These are phyloP conservation scores for Xylariaceae sp. DNA, from an alignment of 2,329 filamentous ascomycete genomes.

Conservation along the genomic window DNA sequence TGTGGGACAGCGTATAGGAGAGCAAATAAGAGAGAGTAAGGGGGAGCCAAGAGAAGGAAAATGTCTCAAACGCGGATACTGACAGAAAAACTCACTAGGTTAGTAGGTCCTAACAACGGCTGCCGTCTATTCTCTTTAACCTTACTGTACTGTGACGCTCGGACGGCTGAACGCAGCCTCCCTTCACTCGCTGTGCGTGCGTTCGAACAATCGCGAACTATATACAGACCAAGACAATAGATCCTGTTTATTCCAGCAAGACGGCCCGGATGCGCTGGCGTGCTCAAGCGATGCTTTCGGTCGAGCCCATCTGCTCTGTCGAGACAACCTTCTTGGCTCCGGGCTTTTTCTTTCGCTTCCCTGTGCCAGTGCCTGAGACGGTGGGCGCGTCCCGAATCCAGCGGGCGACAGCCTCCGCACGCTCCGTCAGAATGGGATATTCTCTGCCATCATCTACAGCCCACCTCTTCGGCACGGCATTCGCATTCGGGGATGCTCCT, in stretches of 20 bases:
- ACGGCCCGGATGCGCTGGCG: conserved; percentile 1
- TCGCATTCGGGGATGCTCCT: conserved; percentile 21
- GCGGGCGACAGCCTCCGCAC: conserved; percentile 60
- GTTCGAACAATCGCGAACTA: not conserved
- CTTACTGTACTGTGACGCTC: too few relatives aligned
- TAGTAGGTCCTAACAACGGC: too few relatives aligned
- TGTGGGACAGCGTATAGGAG: too few relatives aligned
- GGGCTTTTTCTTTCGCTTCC: conserved; percentile 31
- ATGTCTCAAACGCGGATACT: too few relatives aligned
- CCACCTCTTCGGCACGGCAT: conserved; percentile 46
- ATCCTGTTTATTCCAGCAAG: not conserved
- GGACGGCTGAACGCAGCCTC: too few relatives aligned
- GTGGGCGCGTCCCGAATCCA: conserved; percentile 61
- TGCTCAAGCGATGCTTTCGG: conserved; percentile 6
- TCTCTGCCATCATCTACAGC: conserved; percentile 61
- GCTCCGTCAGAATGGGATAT: conserved; percentile 63
- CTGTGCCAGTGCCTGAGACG: conserved; percentile 23
- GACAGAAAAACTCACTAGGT: too few relatives aligned
- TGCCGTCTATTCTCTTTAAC: too few relatives aligned
- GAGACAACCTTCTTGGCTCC: conserved; percentile 19
- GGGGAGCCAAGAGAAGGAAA: too few relatives aligned
- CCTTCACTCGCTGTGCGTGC: not conserved
- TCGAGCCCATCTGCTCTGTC: conserved; percentile 12
- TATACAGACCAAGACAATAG: conserved; percentile 1
- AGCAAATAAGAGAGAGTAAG: too few relatives aligned